Evolutionary conservation across 2,329 filamentous ascomycete genomes (phyloP).

Genomic region (Pseudogymnoascus sp.): DNA sequence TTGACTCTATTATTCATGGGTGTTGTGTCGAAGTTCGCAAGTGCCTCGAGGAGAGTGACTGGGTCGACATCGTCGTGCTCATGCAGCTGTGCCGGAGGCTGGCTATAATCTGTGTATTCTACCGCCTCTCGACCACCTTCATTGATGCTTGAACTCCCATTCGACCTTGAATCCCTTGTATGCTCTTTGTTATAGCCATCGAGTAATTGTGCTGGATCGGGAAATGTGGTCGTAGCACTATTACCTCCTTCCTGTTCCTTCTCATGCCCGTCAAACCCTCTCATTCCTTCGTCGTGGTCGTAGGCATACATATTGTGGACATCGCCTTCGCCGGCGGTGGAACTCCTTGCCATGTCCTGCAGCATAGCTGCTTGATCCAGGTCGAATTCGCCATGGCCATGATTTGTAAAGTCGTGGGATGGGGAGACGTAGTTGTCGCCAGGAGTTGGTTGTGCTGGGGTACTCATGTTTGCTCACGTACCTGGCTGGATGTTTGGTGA

Average conservation of each 20-base stretch:
- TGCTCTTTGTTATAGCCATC: constrained; percentile 10
- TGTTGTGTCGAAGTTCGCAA: constrained; percentile 19
- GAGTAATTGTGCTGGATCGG: constrained; percentile 8
- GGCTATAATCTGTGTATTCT: not conserved
- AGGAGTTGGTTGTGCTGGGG: not conserved
- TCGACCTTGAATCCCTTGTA: not conserved
- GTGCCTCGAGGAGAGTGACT: constrained; percentile 21
- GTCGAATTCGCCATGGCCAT: constrained; percentile 10
- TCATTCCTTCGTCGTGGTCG: constrained; percentile 1
- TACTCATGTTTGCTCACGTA: constrained; percentile 5
- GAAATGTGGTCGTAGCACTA: constrained; percentile 8
- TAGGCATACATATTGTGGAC: constrained; percentile 12
- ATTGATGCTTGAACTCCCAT: not conserved
- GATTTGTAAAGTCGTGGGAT: not conserved
- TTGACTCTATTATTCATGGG: constrained; percentile 9
- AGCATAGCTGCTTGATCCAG: constrained; percentile 13
- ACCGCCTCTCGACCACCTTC: not conserved
- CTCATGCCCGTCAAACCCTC: constrained; percentile 9
- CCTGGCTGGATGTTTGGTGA: constrained; percentile 12
- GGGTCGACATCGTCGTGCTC: constrained; percentile 16
- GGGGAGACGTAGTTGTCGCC: not conserved
- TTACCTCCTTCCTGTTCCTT: constrained; percentile 6
- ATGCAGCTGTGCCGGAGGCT: not conserved
- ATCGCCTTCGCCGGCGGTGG: constrained; percentile 3
- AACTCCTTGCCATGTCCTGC: constrained; percentile 11